Evolutionary conservation across 1,139 yeast species (phyloP), one percentile per base, ranked within the genome.

Genomic region (Taiozyma sp.): DNA sequence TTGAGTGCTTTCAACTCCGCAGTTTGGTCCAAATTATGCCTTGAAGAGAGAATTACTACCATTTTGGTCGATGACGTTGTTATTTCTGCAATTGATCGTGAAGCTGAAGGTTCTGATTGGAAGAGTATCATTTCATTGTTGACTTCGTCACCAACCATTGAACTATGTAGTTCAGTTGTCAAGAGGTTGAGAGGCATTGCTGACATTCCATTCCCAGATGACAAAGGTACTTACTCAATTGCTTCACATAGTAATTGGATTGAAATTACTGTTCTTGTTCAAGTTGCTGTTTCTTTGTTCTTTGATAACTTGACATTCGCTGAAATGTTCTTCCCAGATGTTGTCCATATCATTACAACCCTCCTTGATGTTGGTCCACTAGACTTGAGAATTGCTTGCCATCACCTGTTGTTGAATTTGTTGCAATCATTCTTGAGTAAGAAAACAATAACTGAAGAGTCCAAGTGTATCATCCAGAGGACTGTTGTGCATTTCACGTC

Each of bases 71-170:
- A 87, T 56, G 96, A 88, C 62, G 81, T 87, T 32, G 80, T 87
- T 23, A 80, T 83, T 2, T 87, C 82, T 59, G 87, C 92, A 2
- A 79, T 87, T 61, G 95, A 87, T 60, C 81, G 83, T 62, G 87
- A 86, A 57, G 83, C 88, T 39, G 88, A 84, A 58, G 87, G 85
- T 16, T 77, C 81, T 32, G 83, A 80, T 49, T 86, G 92, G 92
- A 72, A 76, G 22, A 78, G 76, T 48, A 77, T 82, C 4, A 76
- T 86, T 5, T 76, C 87, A 0, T 77, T 87, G 24, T 73, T 90
- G 51, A 77, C 87, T 0, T 69, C 80, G 13, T 71, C 78, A 41
- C 93, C 96, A 4, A 84, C 96, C 1, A 74, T 84, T 22, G 90
- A 85, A 55, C 77, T 89, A 4, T 84, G 92, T 61, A 86, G 90